phyloP scores from a whole-genome alignment of 225 moss, liverwort and hornwort genomes.

The Sphagnum contortum region DNA sequence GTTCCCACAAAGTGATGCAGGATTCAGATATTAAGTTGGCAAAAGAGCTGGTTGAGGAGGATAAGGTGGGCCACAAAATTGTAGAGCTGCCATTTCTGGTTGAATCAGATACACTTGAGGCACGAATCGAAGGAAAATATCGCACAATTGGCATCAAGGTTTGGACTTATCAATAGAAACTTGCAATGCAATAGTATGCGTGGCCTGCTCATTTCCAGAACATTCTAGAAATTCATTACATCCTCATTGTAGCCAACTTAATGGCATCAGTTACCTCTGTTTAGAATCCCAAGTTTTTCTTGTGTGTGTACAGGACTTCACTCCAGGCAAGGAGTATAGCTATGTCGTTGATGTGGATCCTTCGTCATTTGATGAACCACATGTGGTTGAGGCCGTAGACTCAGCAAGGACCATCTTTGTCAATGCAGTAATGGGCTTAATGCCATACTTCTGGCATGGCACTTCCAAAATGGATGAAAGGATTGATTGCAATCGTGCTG shows the following conservation, averaged over 20 bases:
- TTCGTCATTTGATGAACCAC: slow-evolving; percentile 35
- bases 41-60: slow-evolving; percentile 65
- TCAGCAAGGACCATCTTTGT: slow-evolving; percentile 76
- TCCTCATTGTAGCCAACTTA: not conserved
- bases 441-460: slow-evolving; percentile 86
- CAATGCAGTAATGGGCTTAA: slow-evolving; percentile 86
- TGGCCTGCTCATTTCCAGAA: too few relatives aligned
- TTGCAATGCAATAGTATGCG: too few relatives aligned
- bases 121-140: slow-evolving; percentile 60
- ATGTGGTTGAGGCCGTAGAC: slow-evolving; percentile 30
- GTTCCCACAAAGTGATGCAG: slow-evolving; percentile 5
- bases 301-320: slow-evolving; percentile 31
- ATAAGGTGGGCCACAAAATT: slow-evolving; percentile 61
- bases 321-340: slow-evolving; percentile 48
- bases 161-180: too few relatives aligned
- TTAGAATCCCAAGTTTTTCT: not conserved
- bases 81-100: slow-evolving; percentile 62
- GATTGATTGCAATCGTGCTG: slow-evolving; percentile 63
- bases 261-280: not conserved
- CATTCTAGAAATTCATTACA: too few relatives aligned
- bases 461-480: slow-evolving; percentile 88
- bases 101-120: slow-evolving; percentile 63
- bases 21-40: slow-evolving; percentile 85
- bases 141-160: slow-evolving; percentile 61
- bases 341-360: slow-evolving; percentile 79